A percentile compares a stretch with the other conserved stretches of the same genome.
Conservation (phyloP, 1,139 yeast genomes). For the Insectozyma bohioensis region DNA sequence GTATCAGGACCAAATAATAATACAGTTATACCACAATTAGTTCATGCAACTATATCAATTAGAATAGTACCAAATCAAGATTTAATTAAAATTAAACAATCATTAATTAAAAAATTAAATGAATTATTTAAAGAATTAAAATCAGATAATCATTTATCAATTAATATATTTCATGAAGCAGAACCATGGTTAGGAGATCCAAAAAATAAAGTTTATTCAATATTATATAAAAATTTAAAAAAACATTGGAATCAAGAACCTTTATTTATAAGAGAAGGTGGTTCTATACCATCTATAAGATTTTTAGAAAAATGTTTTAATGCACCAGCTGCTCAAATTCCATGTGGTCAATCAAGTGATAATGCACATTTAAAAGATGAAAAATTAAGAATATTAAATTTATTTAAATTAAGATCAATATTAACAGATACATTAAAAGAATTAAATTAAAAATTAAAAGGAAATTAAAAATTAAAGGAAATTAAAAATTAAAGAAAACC, state of each 20-base stretch:
- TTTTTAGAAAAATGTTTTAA: slow-evolving; percentile 76
- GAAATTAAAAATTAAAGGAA: too few species aligned
- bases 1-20: slow-evolving; percentile 91
- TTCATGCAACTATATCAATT: slow-evolving; percentile 73
- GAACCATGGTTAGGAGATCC: slow-evolving; percentile 98
- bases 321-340: slow-evolving; percentile 93
- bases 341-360: slow-evolving; percentile 95
- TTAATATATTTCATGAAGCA: slow-evolving; percentile 75
- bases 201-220: slow-evolving; percentile 65
- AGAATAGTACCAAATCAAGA: slow-evolving; percentile 91
- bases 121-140: slow-evolving; percentile 33
- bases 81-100: slow-evolving; percentile 52
- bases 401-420: slow-evolving; percentile 70
- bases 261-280: slow-evolving; percentile 89
- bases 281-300: slow-evolving; percentile 89
- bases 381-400: slow-evolving; percentile 72
- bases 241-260: slow-evolving; percentile 73
- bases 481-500: too few species aligned
- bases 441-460: too few species aligned
- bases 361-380: slow-evolving; percentile 93
- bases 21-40: slow-evolving; percentile 85
- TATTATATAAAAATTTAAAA: slow-evolving; percentile 58
- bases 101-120: slow-evolving; percentile 48
- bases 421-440: slow-evolving; percentile 54
- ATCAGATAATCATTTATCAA: slow-evolving; percentile 58